Evolutionary conservation across 495 filamentous ascomycete genomes (phyloP), one percentile per base, ranked within the genome.

Genomic region (Podospora pseudocomata): DNA sequence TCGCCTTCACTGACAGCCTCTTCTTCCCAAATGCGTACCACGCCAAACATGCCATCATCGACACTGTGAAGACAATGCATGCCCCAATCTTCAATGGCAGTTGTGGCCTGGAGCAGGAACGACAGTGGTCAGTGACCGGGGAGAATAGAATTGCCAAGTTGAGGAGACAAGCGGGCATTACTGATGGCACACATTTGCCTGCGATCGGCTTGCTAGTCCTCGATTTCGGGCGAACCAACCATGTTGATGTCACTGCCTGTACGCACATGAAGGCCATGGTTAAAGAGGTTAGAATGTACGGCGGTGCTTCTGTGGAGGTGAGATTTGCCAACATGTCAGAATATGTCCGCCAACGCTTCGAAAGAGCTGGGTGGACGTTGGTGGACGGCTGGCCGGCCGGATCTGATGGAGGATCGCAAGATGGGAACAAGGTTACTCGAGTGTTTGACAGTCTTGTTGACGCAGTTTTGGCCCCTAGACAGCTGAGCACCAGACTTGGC

Each of bases 11-110:
- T 28, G 80, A 83, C 49, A 76, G 78, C 9, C 60, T 83, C 53
- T 83, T 83, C 75, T 85, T 82, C 69, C 79, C 79, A 34, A 86
- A 85, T 70, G 81, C 82, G 18, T 80, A 81, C 68, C 75, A 77
- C n/a, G 71, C 74, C 58, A 84, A 81, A 66, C 70, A 72, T 0
- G 23, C 70, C 4, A 71, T 81, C 18, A 68, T 84, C 16, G 83
- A 85, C 44, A 74, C 76, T 6, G 74, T 85, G 20, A 80, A 85
- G 75, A 77, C 77, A 15, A 66, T 69, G 61, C 76, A 76, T 63
- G 76, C 71, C 58, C 78, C 78, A 20, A 67, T 66, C n/a, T 76
- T 75, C 68, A 60, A 73, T 44, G 67, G 70, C 49, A 53, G 49
- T 18, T 63, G 57, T 23, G 30, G 59, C 1, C 72, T 70, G 1